phyloP scores from a whole-genome alignment of 352 stramenopile genomes.

The Lagenidium giganteum region DNA sequence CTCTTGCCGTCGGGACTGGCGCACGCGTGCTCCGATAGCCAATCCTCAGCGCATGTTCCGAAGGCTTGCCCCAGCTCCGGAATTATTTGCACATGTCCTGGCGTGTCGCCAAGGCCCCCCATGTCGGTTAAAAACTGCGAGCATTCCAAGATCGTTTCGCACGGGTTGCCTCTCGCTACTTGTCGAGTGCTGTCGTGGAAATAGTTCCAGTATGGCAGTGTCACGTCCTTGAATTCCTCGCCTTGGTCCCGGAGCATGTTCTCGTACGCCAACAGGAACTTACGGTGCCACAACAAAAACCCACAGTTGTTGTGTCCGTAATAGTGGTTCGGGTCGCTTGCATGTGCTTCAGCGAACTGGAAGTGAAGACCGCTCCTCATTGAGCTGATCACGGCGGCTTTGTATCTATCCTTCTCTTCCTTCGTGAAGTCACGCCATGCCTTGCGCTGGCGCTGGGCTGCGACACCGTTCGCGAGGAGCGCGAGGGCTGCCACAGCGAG shows the following conservation, averaged over 20 bases:
- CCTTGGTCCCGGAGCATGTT: constrained; percentile 76
- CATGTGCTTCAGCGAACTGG: constrained; percentile 17
- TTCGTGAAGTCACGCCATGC: neutral
- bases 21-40: constrained; percentile 13
- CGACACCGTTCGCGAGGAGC: no score
- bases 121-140: constrained; percentile 34
- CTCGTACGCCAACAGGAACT: constrained; percentile 65
- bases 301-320: constrained; percentile 38
- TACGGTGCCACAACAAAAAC: constrained; percentile 81
- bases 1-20: constrained; percentile 10
- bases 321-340: constrained; percentile 1
- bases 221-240: constrained; percentile 50
- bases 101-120: constrained; percentile 16
- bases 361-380: constrained; percentile 8
- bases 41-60: constrained; percentile 10
- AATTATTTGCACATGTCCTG: constrained; percentile 13
- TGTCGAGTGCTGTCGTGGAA: constrained; percentile 38
- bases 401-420: constrained; percentile 4
- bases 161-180: constrained; percentile 21
- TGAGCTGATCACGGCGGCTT: neutral
- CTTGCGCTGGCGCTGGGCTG: constrained; percentile 6
- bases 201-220: constrained; percentile 79
- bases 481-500: no score
- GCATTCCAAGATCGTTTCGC: constrained; percentile 39
- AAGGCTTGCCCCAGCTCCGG: constrained; percentile 2